Percentiles rank a stretch among this genome's conserved stretches.
These are phyloP conservation scores for Fragaria ananassa DNA, from an alignment of 306 rosid species.

Conservation along the genomic window DNA sequence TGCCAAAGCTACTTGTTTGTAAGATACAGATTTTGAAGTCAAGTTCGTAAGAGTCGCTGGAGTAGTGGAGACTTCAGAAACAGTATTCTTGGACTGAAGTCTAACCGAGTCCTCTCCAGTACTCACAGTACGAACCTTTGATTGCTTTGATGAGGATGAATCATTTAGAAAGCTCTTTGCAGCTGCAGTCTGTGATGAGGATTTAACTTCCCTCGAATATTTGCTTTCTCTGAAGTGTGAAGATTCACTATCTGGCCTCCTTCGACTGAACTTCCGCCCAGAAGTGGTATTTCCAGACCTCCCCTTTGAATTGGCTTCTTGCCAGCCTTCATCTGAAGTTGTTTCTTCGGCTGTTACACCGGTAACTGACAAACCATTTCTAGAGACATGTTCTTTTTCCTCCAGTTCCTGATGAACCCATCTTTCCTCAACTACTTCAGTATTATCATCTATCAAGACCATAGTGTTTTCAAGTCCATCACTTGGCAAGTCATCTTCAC, in stretches of 20 bases:
- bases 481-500: slow-evolving; percentile 33
- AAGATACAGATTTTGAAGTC: slow-evolving; percentile 79
- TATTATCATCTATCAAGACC: slow-evolving; percentile 20
- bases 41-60: slow-evolving; percentile 51
- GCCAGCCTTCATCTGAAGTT: slow-evolving; percentile 87
- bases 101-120: slow-evolving; percentile 37
- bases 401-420: slow-evolving; percentile 35
- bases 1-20: slow-evolving; percentile 95
- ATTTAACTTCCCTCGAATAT: slow-evolving; percentile 40
- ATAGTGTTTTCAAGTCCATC: slow-evolving; percentile 34
- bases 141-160: slow-evolving; percentile 40
- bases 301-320: slow-evolving; percentile 86
- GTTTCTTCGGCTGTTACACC: slow-evolving; percentile 52
- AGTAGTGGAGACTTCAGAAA: slow-evolving; percentile 41
- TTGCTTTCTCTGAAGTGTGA: slow-evolving; percentile 42
- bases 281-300: slow-evolving; percentile 49
- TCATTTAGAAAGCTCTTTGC: slow-evolving; percentile 34
- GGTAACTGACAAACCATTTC: slow-evolving; percentile 24
- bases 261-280: slow-evolving; percentile 52
- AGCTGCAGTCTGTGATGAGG: slow-evolving; percentile 39
- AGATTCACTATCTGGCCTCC: slow-evolving; percentile 44
- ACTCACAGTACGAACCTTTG: slow-evolving; percentile 38
- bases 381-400: slow-evolving; percentile 36
- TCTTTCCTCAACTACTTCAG: slow-evolving; percentile 30
- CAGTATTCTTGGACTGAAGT: slow-evolving; percentile 36